Evolutionary conservation across 805 yeast species (phyloP), one percentile per base, ranked within the genome.

Genomic region (Spathaspora arborariae): DNA sequence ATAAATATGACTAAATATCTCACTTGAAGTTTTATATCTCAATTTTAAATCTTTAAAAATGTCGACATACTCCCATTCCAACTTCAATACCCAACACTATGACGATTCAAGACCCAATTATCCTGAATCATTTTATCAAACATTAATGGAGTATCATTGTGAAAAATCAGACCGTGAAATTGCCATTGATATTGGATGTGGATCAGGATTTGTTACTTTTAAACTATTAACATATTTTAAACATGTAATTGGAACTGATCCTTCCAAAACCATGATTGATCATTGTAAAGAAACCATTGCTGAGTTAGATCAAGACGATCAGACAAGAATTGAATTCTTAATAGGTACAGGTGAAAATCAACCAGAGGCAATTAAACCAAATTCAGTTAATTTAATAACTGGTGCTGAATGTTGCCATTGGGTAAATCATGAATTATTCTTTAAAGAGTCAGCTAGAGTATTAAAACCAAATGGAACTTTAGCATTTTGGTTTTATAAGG

Each of bases 381-480:
- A 55, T 8, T 60, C 79, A 0, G 78, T 81, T 6, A 95, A 85
- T 58, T 49, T 88, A 55, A 70, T 88, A 11, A 77, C 89, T 2
- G 86, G 84, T n/a, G 96, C 91, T 0, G 90, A 90, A 59, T 85
- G 90, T 48, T 80, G 78, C n/a, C 97, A 90, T 64, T 90, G 96
- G 96, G 78, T 88, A 47, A 74, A 84, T 46, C 83, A 79, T 48
- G 66, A 68, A 0, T 52, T 54, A 22, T 84, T 82, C 59, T 81
- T 80, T 58, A 55, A 62, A 4, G 80, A 78, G 49, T 71, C 78
- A 1, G 63, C 68, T 18, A 56, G 79, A 4, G 66, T 80, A 11
- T 68, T 88, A 49, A 76, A 75, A 44, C 74, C 79, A 1, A 70
- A 73, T 18, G 96, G 94, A 1, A 83, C 90, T 0, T 58, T 90